Base-by-base conservation (phyloP, 768 basidiomycete genomes). In the Leucocoprinus sp. region DNA sequence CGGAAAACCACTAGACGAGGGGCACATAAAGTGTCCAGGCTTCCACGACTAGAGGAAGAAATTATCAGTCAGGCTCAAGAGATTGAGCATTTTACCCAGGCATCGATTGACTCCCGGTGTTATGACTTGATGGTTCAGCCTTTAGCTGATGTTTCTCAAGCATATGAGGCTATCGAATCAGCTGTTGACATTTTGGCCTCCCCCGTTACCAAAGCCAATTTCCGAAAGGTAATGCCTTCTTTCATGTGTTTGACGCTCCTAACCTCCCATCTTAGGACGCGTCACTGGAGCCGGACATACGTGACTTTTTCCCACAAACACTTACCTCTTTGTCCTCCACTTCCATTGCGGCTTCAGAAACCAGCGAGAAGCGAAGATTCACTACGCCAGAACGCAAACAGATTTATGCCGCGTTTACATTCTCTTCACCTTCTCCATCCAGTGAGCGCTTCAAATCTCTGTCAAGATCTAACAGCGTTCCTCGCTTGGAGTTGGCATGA, bases 91-190 rank as follows among this genome's bases (percentile, higher is more conserved):
- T 50, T 71, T 28, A 57, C 68, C 12, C 81, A 86, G 56, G 70
- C 68, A 2, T 62, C 68, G 33, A 78, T 82, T 42, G 78, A 86
- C 54, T 76, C 85, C n/a, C 75, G 74, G 40, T 87, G 85, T 63
- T 85, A 87, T 56, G 85, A 86, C 55, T 58, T 88, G 52, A 89
- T 85, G 4, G 85, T 89, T 52, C 67, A 74, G 55, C 86, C 86
- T 35, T 62, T 89, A 53, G 86, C 86, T 28, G 85, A 89, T 60
- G 78, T 89, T 38, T 82, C 71, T 33, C 68, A 74, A 50, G 86
- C 86, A 0, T 86, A 83, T 56, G 80, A 80, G 38, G 63, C 41
- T 50, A 59, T 51, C 19, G 39, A 41, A 19, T 6, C 33, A 8
- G 24, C 40, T n/a, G 33, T 14, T 4, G 46, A 42, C 29, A 55